Base-by-base conservation (phyloP, 371 early-diverging fungal species). In the Catenaria anguillulae region DNA sequence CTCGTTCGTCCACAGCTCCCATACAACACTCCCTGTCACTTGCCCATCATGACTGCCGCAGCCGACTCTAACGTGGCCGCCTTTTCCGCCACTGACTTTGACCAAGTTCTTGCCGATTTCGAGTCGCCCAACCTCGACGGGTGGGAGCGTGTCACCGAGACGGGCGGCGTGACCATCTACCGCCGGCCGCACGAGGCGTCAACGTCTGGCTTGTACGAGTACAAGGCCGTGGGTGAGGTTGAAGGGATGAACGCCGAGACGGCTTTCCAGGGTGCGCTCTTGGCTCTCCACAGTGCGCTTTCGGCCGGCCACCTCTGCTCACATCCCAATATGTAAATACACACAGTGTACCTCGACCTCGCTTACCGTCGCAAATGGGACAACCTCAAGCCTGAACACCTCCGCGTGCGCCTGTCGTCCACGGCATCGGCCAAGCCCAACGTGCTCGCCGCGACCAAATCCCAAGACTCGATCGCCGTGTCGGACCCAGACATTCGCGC, bases 301-400 rank as follows among this genome's bases (percentile, higher is more conserved):
- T n/a, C n/a, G n/a, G n/a, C n/a, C 48, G 29, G 45, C 45, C 34
- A 55, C 23, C 35, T 23, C 2, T 55, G 19, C 17, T 2, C 33
- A 23, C 33, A n/a, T 55, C 55, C 1, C 55, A 15, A 31, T n/a
- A 15, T 19, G 33, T 55, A 10, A 40, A 19, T 56, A n/a, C 19
- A 4, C 55, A 60, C n/a, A 60, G 61, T 61, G 26, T 61, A 61
- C 40, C 56, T 61, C 58, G 61, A 61, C 61, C 40, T 61, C n/a
- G 61, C 56, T 24, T 61, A 61, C 54, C 45, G 61, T 0, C 54
- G 54, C 24, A 10, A 52, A 19, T 61, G 61, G 61, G 61, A 61
- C 54, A 61, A 61, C 40, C 8, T 46, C 13, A 61, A 45, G 29
- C 26, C 24, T 10, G 61, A 61, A 31, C 15, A 56, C 24, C 61